These are phyloP conservation scores for Solanum okadae DNA, from an alignment of 257 asterid genomes.

Conservation along the genomic window DNA sequence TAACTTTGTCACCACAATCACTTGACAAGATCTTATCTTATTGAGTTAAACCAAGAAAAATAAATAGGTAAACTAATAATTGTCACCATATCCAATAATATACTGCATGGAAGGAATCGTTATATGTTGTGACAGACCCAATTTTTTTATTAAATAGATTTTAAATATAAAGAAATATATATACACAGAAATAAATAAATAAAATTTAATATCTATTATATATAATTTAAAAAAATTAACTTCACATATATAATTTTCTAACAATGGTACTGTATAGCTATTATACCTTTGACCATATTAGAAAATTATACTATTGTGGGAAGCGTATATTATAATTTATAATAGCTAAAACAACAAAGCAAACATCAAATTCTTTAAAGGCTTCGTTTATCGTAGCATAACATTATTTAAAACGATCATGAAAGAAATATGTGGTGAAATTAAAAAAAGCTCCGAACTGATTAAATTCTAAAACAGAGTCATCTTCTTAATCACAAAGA, in stretches of 20 bases:
- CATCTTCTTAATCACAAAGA: too few species aligned
- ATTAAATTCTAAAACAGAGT: neutral
- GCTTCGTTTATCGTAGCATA: neutral
- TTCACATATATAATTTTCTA: too few species aligned
- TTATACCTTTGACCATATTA: neutral
- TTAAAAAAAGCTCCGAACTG: too few species aligned
- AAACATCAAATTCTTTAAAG: neutral
- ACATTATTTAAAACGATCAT: neutral
- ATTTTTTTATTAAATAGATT: neutral
- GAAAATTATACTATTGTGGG: neutral
- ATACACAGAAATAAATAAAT: neutral
- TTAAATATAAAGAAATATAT: neutral
- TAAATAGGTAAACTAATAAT: neutral
- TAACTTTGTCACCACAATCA: neutral
- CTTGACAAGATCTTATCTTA: neutral
- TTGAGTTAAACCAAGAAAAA: neutral
- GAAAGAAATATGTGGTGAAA: neutral
- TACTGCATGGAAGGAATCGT: neutral
- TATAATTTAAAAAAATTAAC: too few species aligned
- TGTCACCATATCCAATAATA: neutral
- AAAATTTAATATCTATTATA: too few species aligned
- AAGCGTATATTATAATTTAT: neutral
- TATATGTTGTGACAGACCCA: rapidly evolving
- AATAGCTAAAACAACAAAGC: neutral
- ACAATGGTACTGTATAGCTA: neutral